These are phyloP conservation scores for Phytophthora lateralis DNA, from an alignment of 352 stramenopile genomes.

Conservation along the genomic window DNA sequence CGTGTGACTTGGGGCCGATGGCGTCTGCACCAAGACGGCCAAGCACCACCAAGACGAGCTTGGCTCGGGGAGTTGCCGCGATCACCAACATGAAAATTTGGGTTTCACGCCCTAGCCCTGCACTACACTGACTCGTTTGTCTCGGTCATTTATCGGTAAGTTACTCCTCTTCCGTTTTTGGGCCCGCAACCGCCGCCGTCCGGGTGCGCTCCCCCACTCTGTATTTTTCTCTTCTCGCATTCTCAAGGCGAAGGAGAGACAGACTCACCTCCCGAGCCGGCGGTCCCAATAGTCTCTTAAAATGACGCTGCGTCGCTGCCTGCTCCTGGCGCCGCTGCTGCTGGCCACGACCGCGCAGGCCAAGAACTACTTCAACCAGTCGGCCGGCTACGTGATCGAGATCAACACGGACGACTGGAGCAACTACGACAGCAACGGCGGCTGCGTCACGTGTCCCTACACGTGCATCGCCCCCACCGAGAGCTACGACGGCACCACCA, in stretches of 20 bases:
- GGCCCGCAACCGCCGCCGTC: constrained; percentile 17
- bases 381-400: constrained; percentile 67
- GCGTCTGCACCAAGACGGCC: constrained; percentile 6
- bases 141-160: constrained; percentile 35
- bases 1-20: constrained; percentile 5
- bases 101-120: constrained; percentile 3
- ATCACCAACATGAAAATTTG: constrained; percentile 33
- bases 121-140: constrained; percentile 28
- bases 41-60: constrained; percentile 26
- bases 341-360: constrained; percentile 28
- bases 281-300: constrained; percentile 16
- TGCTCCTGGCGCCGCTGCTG: constrained; percentile 24
- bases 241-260: constrained; percentile 26
- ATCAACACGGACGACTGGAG: constrained; percentile 78
- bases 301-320: constrained; percentile 7
- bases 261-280: constrained; percentile 23
- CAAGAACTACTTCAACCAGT: constrained; percentile 74
- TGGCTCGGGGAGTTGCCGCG: not conserved
- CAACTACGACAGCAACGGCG: constrained; percentile 83
- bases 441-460: constrained; percentile 88
- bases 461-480: constrained; percentile 78
- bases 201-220: constrained; percentile 25
- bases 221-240: constrained; percentile 43
- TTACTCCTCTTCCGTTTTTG: constrained; percentile 25
- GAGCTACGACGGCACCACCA: constrained; percentile 75